phyloP scores from a whole-genome alignment of 202 grass and related monocot species.

The Musa balbisiana region DNA sequence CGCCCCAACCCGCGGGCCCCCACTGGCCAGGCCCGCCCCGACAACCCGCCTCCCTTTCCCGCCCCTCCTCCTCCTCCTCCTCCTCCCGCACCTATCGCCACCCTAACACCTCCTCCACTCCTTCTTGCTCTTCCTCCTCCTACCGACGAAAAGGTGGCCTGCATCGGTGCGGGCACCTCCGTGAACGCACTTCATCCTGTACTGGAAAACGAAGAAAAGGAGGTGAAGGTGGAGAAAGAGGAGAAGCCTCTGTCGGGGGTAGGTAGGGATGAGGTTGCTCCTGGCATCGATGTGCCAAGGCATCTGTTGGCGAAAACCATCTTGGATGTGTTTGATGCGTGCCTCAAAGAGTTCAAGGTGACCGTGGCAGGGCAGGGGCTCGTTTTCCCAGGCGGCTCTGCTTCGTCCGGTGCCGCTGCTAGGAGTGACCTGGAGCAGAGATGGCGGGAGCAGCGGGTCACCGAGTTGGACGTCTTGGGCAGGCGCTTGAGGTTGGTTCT shows the following conservation, averaged over 20 bases:
- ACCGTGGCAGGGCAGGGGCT: background rate
- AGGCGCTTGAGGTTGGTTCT: slow-evolving; percentile 16
- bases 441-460: slow-evolving; percentile 10
- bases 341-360: background rate
- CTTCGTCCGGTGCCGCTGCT: background rate
- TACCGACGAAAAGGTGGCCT: background rate
- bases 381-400: background rate
- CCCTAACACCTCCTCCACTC: background rate
- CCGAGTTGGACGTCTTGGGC: slow-evolving; percentile 13
- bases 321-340: slow-evolving; percentile 7
- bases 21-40: background rate
- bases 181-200: background rate
- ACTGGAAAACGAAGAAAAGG: background rate
- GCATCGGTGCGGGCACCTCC: background rate
- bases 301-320: background rate
- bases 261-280: background rate
- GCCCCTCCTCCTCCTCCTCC: background rate
- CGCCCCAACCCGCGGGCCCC: background rate
- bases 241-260: background rate
- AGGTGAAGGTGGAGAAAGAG: background rate
- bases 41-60: background rate
- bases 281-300: background rate
- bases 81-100: background rate
- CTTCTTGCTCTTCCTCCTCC: background rate
- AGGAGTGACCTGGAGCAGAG: background rate